Conservation (phyloP, 441 rosid genomes). For the Gossypium trilobum region DNA sequence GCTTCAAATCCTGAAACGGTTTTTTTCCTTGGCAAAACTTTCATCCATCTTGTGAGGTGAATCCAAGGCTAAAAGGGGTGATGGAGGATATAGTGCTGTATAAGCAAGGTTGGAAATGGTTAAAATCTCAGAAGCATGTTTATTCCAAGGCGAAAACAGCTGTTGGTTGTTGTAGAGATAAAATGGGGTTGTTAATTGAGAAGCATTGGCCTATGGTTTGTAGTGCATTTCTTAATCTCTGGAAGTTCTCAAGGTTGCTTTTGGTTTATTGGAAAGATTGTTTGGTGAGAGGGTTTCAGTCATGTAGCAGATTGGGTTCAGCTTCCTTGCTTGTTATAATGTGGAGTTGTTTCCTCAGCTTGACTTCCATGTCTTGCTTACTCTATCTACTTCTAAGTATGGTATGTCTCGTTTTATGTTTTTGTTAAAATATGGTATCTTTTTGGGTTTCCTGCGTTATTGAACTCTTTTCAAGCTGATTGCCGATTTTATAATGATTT, state of each 20-base stretch:
- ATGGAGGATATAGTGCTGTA: conserved; percentile 93
- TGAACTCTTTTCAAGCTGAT: neutral
- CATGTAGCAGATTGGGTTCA: conserved; percentile 62
- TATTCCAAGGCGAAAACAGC: conserved; percentile 39
- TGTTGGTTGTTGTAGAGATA: conserved; percentile 41
- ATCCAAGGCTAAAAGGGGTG: conserved; percentile 5
- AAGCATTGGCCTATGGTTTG: conserved; percentile 89
- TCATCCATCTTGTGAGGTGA: neutral
- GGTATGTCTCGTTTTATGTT: conserved; percentile 37
- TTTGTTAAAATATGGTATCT: neutral
- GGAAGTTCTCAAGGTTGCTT: conserved; percentile 33
- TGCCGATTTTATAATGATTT: neutral
- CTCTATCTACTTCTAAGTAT: conserved; percentile 65
- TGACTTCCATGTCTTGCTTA: conserved; percentile 82
- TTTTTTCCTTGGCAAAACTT: conserved; percentile 14
- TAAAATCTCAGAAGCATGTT: conserved; percentile 63
- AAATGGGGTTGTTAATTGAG: conserved; percentile 49
- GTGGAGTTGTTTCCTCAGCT: conserved; percentile 97
- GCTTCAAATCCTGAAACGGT: neutral
- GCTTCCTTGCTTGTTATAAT: conserved; percentile 83
- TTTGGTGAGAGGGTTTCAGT: conserved; percentile 54
- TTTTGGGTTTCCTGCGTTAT: neutral
- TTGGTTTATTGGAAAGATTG: conserved; percentile 73
- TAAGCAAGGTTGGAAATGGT: conserved; percentile 85
- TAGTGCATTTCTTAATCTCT: conserved; percentile 44